Evolutionary conservation across 208 protist species (phyloP), one percentile per base, ranked within the genome.

Genomic region (Wallacemonas sp.): DNA sequence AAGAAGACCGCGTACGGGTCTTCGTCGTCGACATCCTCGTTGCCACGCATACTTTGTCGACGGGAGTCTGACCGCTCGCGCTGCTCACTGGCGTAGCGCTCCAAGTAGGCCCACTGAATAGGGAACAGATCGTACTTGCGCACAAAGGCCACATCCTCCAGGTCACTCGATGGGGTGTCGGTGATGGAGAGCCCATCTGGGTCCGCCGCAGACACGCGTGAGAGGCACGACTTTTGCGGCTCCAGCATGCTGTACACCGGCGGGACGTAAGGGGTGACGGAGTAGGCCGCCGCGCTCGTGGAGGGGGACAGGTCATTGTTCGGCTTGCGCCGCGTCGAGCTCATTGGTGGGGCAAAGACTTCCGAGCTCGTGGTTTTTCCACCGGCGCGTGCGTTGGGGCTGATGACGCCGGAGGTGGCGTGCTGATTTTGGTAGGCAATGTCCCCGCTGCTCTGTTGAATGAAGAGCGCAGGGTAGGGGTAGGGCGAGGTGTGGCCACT

Each of bases 1-100:
- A 42, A 42, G 26, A 63, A 42, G 23, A 45, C 22, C 28, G n/a
- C 57, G 33, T 63, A 63, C 0, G 31, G 33, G 20, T 63, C 57
- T 10, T 26, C 36, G 57, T 63, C 12, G n/a, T 63, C 46, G 52
- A 7, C 38, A 18, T 42, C 38, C 38, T 18, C n/a, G n/a, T n/a
- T n/a, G n/a, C n/a, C n/a, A n/a, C n/a, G n/a, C n/a, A n/a, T n/a
- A n/a, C n/a, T n/a, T n/a, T n/a, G n/a, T n/a, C n/a, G n/a, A n/a
- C n/a, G n/a, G n/a, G 38, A 42, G 38, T 42, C 38, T 42, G 7
- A 18, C 22, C n/a, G 12, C 22, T 25, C 16, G n/a, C 44, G 44
- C 44, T 25, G 16, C 44, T 8, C 44, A 25, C 44, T 50, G 11
- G 44, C 44, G 44, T 50, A 50, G 16, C n/a, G 44, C n/a, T 50